phyloP scores from a whole-genome alignment of 768 basidiomycete species.

The Calocybe cyanea region DNA sequence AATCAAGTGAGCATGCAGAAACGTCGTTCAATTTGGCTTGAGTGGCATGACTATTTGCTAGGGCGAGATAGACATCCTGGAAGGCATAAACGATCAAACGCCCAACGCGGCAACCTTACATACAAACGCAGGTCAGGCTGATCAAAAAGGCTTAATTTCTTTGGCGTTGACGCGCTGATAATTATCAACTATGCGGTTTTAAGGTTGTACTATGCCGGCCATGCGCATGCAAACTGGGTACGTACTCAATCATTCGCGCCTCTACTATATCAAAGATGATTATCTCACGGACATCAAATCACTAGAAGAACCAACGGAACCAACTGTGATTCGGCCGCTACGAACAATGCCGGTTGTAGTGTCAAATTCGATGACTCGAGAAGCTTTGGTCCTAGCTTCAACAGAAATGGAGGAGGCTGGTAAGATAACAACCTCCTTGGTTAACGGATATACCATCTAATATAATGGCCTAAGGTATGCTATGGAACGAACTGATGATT shows the following conservation, averaged over 20 bases:
- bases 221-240: slow-evolving; percentile 45
- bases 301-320: slow-evolving; percentile 31
- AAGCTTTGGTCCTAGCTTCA: slow-evolving; percentile 59
- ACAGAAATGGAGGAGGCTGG: slow-evolving; percentile 60
- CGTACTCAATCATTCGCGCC: background rate
- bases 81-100: slow-evolving; percentile 37
- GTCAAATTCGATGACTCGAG: slow-evolving; percentile 37
- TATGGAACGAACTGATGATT: slow-evolving; percentile 51
- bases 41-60: slow-evolving; percentile 13
- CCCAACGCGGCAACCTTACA: slow-evolving; percentile 38
- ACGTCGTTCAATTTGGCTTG: background rate
- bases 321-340: slow-evolving; percentile 48
- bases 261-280: background rate
- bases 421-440: slow-evolving; percentile 24
- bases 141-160: slow-evolving; percentile 41
- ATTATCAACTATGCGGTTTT: background rate
- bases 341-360: slow-evolving; percentile 54
- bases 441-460: background rate
- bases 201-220: slow-evolving; percentile 53
- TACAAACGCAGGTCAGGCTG: slow-evolving; percentile 45
- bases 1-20: slow-evolving; percentile 23
- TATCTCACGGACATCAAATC: background rate
- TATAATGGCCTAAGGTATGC: slow-evolving; percentile 43
- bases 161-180: slow-evolving; percentile 15
- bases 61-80: slow-evolving; percentile 48